Base-by-base conservation (phyloP, 257 asterid genomes). In the Prunella vulgaris region DNA sequence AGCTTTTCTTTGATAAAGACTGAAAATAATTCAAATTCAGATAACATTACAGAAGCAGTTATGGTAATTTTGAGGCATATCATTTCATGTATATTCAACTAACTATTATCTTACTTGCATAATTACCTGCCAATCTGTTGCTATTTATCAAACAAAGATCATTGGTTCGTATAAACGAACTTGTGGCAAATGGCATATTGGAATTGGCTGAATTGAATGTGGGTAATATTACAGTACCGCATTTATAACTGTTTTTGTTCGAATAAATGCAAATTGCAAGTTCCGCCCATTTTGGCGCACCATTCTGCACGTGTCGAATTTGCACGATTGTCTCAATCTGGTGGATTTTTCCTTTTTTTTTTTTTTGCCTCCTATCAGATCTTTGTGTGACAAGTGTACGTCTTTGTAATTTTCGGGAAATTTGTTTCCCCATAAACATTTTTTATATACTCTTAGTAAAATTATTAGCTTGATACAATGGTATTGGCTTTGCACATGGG, bases 71-170 rank as follows among this genome's bases (percentile, higher is more conserved):
- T 70, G 44, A 30, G 25, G 76, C 20, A 12, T 17, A 42, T 54
- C 9, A 42, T 53, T 40, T 20, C 40, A 30, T 46, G 59, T 21
- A 37, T 49, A 37, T 44, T 64, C 54, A 60, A 71, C 13, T 44
- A 38, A 71, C 28, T 53, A 24, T 15, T 77, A 35, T 17, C 73
- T 60, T 74, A 53, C 64, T 33, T 24, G 20, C 12, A 5, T 68
- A 44, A n/a, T 56, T 67, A 17, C 76, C 51, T 58, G 44, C 37
- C 17, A 24, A 27, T 60, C 13, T 71, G 56, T 66, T 10, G 6
- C 22, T 64, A 58, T 58, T 17, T 48, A 68, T 33, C 62, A 5
- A 62, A 56, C 28, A 64, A 60, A 49, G 51, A 48, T 62, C 25
- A 53, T 35, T 30, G 10, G 22, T 37, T 37, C 27, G 2, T 54